These are phyloP conservation scores for Heimioporus sp. DNA, from an alignment of 768 basidiomycete species.

Conservation along the genomic window DNA sequence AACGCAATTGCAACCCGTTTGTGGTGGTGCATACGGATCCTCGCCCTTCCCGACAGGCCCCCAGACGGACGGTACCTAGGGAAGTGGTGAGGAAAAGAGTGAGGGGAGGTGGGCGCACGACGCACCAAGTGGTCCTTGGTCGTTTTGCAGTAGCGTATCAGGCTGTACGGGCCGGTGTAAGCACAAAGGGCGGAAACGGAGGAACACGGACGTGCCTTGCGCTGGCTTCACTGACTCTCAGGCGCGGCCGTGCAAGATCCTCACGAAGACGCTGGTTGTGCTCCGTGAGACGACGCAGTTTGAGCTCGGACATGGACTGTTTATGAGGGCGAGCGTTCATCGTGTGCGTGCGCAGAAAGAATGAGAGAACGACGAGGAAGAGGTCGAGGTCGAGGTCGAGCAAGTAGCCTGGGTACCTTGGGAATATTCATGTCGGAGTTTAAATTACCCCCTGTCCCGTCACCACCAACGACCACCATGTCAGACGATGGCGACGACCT, in stretches of 20 bases:
- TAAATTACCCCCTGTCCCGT: slow-evolving; percentile 9
- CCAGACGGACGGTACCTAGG: slow-evolving; percentile 90
- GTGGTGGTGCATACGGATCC: slow-evolving; percentile 89
- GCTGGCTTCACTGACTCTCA: slow-evolving; percentile 89
- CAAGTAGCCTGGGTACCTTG: not conserved
- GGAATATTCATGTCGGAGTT: slow-evolving; percentile 19
- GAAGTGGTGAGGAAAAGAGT: not conserved
- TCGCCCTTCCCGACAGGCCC: slow-evolving; percentile 85
- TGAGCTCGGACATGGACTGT: slow-evolving; percentile 98
- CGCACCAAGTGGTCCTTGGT: slow-evolving; percentile 87
- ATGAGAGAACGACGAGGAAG: slow-evolving; percentile 1
- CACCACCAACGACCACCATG: slow-evolving; percentile 4
- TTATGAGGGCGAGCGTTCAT: slow-evolving; percentile 81
- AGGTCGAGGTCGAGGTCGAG: not conserved
- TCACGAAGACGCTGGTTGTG: slow-evolving; percentile 91
- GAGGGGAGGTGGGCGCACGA: slow-evolving; percentile 7
- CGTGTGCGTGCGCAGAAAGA: slow-evolving; percentile 11
- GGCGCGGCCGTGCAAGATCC: slow-evolving; percentile 85
- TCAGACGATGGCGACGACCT: slow-evolving; percentile 6
- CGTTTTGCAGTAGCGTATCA: slow-evolving; percentile 92
- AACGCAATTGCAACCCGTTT: slow-evolving; percentile 67
- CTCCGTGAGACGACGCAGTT: slow-evolving; percentile 89
- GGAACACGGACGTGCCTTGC: slow-evolving; percentile 51
- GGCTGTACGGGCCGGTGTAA: slow-evolving; percentile 40
- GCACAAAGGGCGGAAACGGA: not conserved